Conservation (phyloP, 306 rosid species). For the Gastrolobium villosum region DNA sequence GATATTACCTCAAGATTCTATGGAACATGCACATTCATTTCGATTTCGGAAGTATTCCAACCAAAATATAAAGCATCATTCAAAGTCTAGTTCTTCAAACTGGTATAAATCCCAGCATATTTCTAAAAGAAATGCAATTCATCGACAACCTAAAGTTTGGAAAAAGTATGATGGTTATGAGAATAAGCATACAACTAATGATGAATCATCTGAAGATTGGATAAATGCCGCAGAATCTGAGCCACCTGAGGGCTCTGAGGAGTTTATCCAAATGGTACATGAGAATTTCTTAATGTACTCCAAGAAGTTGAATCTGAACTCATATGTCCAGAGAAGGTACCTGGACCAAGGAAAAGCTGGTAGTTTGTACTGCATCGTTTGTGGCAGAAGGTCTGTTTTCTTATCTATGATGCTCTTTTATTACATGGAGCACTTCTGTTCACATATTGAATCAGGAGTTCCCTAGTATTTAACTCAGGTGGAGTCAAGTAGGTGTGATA, state of each 20-base stretch:
- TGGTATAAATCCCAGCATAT: conserved; percentile 61
- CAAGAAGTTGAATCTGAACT: conserved; percentile 73
- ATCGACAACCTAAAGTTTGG: conserved; percentile 74
- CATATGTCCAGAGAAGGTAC: conserved; percentile 76
- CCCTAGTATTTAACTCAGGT: conserved; percentile 52
- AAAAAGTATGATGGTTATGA: conserved; percentile 71
- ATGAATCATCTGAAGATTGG: conserved; percentile 70
- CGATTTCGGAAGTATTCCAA: conserved; percentile 57
- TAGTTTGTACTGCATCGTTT: conserved; percentile 90
- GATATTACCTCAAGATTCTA: conserved; percentile 58
- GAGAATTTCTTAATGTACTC: conserved; percentile 80
- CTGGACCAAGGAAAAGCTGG: conserved; percentile 90
- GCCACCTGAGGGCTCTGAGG: conserved; percentile 80
- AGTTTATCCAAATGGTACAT: conserved; percentile 79
- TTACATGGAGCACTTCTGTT: conserved; percentile 57
- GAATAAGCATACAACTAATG: conserved; percentile 57
- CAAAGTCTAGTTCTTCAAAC: conserved; percentile 66
- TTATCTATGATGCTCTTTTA: conserved; percentile 60
- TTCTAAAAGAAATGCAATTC: conserved; percentile 62
- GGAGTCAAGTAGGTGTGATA: conserved; percentile 51
- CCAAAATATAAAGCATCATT: conserved; percentile 63
- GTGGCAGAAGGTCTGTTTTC: conserved; percentile 96
- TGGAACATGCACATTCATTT: conserved; percentile 49
- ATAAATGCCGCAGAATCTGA: conserved; percentile 59
- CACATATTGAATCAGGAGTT: conserved; percentile 58